Evolutionary conservation across 2,329 filamentous ascomycete genomes (phyloP), one percentile per base, ranked within the genome.

Genomic region (Neofusicoccum laricinum): DNA sequence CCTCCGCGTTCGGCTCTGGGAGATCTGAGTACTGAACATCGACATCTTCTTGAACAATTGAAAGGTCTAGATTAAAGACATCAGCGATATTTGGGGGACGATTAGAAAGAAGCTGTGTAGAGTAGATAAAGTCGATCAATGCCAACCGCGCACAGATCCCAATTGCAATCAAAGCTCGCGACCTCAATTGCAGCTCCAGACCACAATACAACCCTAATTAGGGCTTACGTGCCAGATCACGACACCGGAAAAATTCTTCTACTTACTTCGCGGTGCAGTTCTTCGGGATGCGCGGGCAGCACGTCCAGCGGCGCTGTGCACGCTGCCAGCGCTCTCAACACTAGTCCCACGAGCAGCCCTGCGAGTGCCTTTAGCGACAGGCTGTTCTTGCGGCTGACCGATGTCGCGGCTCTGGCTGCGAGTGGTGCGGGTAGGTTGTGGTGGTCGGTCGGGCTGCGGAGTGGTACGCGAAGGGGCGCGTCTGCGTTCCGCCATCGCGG

Each of bases 401-500:
- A 76, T 63, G 49, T 80, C 79, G 64, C 72, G 75, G 69, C 78
- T 80, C 59, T 73, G 73, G 69, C 77, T 79, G 68, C 70, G 73
- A 65, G 61, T 70, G 21, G 67, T 46, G 59, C 68, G 70, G 4
- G 68, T 66, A 14, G 48, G 67, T 66, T 43, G 66, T 62, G 61
- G 69, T 67, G 41, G 71, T 66, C 10, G 67, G 65, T 21, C 38
- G 6, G 71, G 69, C 64, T 75, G 71, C 57, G 72, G 71, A 50
- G 71, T 71, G 15, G 71, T 75, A 68, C 71, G 62, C 8, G 74
- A 67, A 59, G 74, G 75, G 67, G 71, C 69, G 55, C 71, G 71
- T 55, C 69, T 69, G 48, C 75, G 74, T 43, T 55, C 36, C 55
- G 55, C 25, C 55, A 59, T 59, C 4, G n/a, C 21, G 8, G 41